phyloP scores from a whole-genome alignment of 176 grass and related monocot species.

The Cocos nucifera region DNA sequence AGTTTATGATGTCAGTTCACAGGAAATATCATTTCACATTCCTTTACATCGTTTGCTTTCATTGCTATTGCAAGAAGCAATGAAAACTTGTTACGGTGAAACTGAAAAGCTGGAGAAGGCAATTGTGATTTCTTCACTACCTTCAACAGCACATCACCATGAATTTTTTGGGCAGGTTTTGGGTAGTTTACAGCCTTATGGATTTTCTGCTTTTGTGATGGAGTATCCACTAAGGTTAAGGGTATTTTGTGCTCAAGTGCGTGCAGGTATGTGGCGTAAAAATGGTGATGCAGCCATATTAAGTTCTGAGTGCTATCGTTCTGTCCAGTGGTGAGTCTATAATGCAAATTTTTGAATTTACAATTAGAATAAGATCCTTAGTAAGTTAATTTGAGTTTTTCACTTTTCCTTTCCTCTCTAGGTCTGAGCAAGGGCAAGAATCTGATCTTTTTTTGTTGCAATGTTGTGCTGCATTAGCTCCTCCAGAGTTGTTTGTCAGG shows the following conservation, averaged over 20 bases:
- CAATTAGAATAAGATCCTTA: too few relatives aligned
- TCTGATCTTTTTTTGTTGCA: constrained; percentile 92
- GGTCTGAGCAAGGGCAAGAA: constrained; percentile 91
- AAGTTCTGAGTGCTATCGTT: constrained; percentile 75
- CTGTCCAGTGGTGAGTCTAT: constrained; percentile 76
- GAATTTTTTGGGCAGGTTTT: constrained; percentile 69
- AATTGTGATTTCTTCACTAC: background rate
- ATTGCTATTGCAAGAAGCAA: constrained; percentile 52
- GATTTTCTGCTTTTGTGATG: constrained; percentile 85
- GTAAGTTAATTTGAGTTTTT: too few relatives aligned
- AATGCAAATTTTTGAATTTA: background rate
- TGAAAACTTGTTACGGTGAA: constrained; percentile 64
- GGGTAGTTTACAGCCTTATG: constrained; percentile 42
- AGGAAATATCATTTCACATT: constrained; percentile 96
- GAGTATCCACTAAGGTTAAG: constrained; percentile 90
- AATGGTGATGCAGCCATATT: constrained; percentile 89
- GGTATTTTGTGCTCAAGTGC: constrained; percentile 93
- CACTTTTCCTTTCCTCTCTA: constrained; percentile 27
- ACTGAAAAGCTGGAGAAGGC: constrained; percentile 29
- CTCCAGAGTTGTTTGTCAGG: constrained; percentile 81
- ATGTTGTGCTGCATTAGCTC: constrained; percentile 91
- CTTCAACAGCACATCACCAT: constrained; percentile 29
- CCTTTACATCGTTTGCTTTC: constrained; percentile 98
- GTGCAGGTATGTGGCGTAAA: constrained; percentile 97
- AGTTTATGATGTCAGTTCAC: constrained; percentile 84